These are phyloP conservation scores for Agaricus subrufescens DNA, from an alignment of 768 basidiomycete species.

Conservation along the genomic window DNA sequence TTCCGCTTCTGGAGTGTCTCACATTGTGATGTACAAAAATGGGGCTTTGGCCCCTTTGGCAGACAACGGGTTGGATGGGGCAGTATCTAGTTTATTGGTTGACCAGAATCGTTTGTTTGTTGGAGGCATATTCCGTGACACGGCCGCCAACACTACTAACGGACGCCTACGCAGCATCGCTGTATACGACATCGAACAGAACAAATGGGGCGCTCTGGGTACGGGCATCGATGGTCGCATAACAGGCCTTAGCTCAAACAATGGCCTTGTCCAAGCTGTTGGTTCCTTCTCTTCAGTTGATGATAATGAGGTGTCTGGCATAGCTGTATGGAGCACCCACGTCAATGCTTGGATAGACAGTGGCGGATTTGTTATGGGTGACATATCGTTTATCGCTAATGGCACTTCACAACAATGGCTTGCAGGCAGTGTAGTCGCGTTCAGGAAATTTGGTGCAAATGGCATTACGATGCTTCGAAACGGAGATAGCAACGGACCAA, in stretches of 20 bases:
- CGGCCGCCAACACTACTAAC: conserved; percentile 45
- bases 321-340: conserved; percentile 70
- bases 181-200: conserved; percentile 59
- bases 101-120: conserved; percentile 67
- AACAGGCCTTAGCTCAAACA: conserved; percentile 46
- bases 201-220: conserved; percentile 64
- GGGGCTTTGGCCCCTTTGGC: conserved; percentile 50
- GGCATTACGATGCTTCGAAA: conserved; percentile 80
- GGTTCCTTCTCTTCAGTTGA: conserved; percentile 69
- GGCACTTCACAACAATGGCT: conserved; percentile 61
- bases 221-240: conserved; percentile 79
- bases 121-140: conserved; percentile 85
- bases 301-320: conserved; percentile 39
- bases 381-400: conserved; percentile 66
- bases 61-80: conserved; percentile 73
- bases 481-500: conserved; percentile 48
- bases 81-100: conserved; percentile 64
- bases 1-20: conserved; percentile 50
- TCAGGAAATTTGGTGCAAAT: conserved; percentile 63
- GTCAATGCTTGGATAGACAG: conserved; percentile 64
- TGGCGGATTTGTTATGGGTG: conserved; percentile 71
- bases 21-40: conserved; percentile 69
- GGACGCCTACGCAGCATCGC: conserved; percentile 59
- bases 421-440: conserved; percentile 59
- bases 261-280: conserved; percentile 54